Percentiles rank a stretch among this genome's conserved stretches.
These are phyloP conservation scores for Trichophyton simii DNA, from an alignment of 2,329 filamentous ascomycete species.

Conservation along the genomic window DNA sequence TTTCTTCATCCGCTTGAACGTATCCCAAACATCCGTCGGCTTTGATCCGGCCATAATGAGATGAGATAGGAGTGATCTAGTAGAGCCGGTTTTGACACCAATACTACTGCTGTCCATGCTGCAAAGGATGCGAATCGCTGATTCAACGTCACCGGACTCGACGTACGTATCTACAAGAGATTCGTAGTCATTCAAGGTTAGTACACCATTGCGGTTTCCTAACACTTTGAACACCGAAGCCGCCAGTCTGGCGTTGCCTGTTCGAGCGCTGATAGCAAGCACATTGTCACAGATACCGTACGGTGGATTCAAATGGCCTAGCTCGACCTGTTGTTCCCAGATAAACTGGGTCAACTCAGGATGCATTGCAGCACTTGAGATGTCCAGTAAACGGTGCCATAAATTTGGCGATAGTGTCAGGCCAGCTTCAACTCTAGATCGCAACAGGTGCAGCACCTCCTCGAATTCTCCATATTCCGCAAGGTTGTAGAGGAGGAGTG, in stretches of 20 bases:
- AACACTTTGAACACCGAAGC: conserved; percentile 58
- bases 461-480: conserved; percentile 61
- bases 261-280: conserved; percentile 57
- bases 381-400: conserved; percentile 63
- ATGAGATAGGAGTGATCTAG: conserved; percentile 48
- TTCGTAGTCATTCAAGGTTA: conserved; percentile 64
- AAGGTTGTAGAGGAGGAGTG: conserved; percentile 63
- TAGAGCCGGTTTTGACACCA: conserved; percentile 46
- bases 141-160: conserved; percentile 45
- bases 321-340: conserved; percentile 56
- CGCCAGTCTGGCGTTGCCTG: conserved; percentile 56
- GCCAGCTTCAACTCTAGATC: conserved; percentile 40
- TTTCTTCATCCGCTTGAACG: conserved; percentile 44
- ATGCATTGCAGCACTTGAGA: conserved; percentile 52
- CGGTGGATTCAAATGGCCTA: conserved; percentile 47
- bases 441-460: conserved; percentile 59
- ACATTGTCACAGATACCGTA: conserved; percentile 55
- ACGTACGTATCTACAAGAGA: conserved; percentile 61
- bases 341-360: conserved; percentile 53
- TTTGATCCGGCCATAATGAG: conserved; percentile 38
- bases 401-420: conserved; percentile 42
- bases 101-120: conserved; percentile 59
- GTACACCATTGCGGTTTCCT: conserved; percentile 41
- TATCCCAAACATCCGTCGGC: conserved; percentile 41
- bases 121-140: conserved; percentile 56